Conservation (phyloP, 2,329 filamentous ascomycete genomes). For the Leptosphaerulina australis region DNA sequence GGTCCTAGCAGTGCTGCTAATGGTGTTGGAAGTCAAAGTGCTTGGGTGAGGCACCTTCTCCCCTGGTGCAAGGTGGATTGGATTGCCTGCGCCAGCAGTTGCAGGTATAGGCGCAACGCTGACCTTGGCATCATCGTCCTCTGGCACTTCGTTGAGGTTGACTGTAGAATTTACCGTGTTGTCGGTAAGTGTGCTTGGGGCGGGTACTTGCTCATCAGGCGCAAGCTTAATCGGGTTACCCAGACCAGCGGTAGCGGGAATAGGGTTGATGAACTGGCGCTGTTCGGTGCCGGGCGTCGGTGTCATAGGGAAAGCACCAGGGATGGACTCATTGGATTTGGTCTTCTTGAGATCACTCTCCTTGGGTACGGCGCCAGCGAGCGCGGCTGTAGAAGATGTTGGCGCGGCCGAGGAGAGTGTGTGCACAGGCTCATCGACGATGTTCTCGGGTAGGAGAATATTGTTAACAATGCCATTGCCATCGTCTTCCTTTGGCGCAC, state of each 20-base stretch:
- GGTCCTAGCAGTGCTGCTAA: conserved; percentile 62
- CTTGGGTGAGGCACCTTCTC: conserved; percentile 76
- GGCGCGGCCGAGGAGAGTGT: conserved; percentile 72
- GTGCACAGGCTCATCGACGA: conserved; percentile 59
- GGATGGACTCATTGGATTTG: conserved; percentile 49
- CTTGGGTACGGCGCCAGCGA: conserved; percentile 71
- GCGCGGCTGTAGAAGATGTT: conserved; percentile 71
- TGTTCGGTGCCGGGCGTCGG: conserved; percentile 58
- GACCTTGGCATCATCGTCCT: conserved; percentile 51
- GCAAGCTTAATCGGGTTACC: conserved; percentile 81
- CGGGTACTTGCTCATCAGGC: conserved; percentile 81
- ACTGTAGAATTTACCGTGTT: conserved; percentile 72
- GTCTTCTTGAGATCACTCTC: conserved; percentile 49
- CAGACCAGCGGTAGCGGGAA: conserved; percentile 62
- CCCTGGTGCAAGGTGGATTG: conserved; percentile 77
- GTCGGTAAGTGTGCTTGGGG: conserved; percentile 65
- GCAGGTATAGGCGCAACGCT: conserved; percentile 65
- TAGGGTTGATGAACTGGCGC: conserved; percentile 63
- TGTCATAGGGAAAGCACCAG: conserved; percentile 75
- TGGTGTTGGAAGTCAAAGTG: conserved; percentile 70
- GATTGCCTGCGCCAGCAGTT: conserved; percentile 70
- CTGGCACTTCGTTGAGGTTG: conserved; percentile 41
- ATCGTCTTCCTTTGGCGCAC: conserved; percentile 82
- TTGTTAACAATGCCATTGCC: conserved; percentile 88
- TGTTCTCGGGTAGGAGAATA: conserved; percentile 77